phyloP scores from a whole-genome alignment of 2,329 filamentous ascomycete genomes.

The Gnomoniopsis smithogilvyi region DNA sequence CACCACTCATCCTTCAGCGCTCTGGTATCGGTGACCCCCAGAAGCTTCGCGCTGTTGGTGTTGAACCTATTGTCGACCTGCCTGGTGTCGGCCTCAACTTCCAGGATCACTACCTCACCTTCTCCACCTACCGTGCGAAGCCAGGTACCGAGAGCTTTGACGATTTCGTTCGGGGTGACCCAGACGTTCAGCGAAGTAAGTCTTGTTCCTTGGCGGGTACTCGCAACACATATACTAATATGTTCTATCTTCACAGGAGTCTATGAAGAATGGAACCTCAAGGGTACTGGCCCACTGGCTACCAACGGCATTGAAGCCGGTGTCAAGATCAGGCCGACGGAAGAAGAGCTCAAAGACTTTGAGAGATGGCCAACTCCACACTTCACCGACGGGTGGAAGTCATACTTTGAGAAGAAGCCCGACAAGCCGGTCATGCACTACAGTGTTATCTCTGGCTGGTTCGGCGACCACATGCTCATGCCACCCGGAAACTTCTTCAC shows the following conservation, averaged over 20 bases:
- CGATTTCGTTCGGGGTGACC: conserved; percentile 73
- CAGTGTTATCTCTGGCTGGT: conserved; percentile 68
- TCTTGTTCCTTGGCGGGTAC: neutral
- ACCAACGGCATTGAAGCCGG: conserved; percentile 80
- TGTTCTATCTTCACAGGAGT: conserved; percentile 40
- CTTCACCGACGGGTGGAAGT: conserved; percentile 73
- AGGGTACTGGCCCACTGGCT: conserved; percentile 72
- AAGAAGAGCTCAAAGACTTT: conserved; percentile 65
- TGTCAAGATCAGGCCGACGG: conserved; percentile 71
- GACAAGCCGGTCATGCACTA: conserved; percentile 90
- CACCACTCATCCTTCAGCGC: conserved; percentile 70
- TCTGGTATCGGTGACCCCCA: conserved; percentile 70
- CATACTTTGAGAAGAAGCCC: conserved; percentile 79
- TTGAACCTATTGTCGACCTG: conserved; percentile 67
- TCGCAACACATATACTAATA: conserved; percentile 8
- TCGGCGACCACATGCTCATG: conserved; percentile 60
- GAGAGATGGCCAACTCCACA: conserved; percentile 71
- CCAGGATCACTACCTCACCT: conserved; percentile 73
- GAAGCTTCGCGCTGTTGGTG: conserved; percentile 66
- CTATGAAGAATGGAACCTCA: conserved; percentile 74
- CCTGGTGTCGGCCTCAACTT: conserved; percentile 74
- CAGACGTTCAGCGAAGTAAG: conserved; percentile 64
- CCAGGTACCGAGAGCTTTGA: conserved; percentile 76
- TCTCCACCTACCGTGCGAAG: conserved; percentile 69
- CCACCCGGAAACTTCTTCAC: conserved; percentile 77